Evolutionary conservation across 208 protist genomes (phyloP).

Genomic region (Acanthamoeba rhysodes): DNA sequence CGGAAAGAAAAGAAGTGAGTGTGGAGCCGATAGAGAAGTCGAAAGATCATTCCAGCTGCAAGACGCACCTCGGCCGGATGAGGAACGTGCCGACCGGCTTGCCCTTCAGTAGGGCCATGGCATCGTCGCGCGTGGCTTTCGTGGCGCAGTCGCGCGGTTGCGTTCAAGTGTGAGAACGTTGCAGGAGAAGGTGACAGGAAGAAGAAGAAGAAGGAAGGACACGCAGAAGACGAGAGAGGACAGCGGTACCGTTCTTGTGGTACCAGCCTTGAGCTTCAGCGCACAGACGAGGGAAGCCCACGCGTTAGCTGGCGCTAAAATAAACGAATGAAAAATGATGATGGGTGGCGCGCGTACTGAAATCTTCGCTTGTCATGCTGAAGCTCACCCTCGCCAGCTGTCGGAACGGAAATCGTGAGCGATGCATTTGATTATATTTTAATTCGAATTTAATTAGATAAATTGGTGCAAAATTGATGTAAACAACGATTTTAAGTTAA

Average conservation of each 20-base stretch:
- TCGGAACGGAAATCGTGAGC: neutral
- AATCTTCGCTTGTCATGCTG: slow-evolving; percentile 33
- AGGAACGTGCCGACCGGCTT: slow-evolving; percentile 33
- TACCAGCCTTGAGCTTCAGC: slow-evolving; percentile 15
- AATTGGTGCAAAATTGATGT: neutral
- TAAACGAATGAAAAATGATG: neutral
- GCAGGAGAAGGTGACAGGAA: neutral
- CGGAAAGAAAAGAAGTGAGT: neutral
- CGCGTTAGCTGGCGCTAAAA: too few species aligned
- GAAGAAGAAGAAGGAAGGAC: neutral
- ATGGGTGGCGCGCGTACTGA: neutral
- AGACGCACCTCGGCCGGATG: neutral
- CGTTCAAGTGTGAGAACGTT: neutral
- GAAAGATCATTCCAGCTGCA: neutral
- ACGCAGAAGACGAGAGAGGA: too few species aligned
- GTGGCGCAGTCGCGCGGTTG: neutral
- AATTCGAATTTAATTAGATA: neutral
- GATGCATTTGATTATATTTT: too few species aligned
- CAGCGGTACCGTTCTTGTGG: slow-evolving; percentile 7
- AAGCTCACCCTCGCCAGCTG: slow-evolving; percentile 6
- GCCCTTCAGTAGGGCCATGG: slow-evolving; percentile 9
- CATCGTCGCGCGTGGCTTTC: neutral
- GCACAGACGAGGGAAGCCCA: neutral
- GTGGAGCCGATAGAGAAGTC: neutral
- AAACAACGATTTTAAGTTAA: neutral